phyloP scores from a whole-genome alignment of 106 monocot genomes.

The Dioscorea alata region DNA sequence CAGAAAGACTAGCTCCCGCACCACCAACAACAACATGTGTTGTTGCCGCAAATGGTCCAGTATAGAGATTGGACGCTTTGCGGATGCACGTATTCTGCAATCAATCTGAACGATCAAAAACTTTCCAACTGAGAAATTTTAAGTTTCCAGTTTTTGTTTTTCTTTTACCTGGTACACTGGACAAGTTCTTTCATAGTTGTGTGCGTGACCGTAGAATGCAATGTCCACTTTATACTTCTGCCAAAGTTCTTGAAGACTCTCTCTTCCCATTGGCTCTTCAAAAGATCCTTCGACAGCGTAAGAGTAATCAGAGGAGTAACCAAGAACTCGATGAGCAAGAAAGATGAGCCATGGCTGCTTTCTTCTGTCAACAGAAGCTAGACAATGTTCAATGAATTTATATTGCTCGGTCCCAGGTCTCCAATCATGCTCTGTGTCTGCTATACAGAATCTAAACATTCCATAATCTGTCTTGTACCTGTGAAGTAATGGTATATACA shows the following conservation, averaged over 20 bases:
- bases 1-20: constrained; percentile 61
- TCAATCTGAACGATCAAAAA: neutral
- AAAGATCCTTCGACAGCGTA: constrained; percentile 65
- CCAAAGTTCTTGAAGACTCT: constrained; percentile 83
- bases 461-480: constrained; percentile 93
- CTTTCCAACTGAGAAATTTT: no score
- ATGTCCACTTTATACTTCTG: constrained; percentile 91
- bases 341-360: constrained; percentile 98
- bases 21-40: constrained; percentile 92
- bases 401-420: constrained; percentile 83
- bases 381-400: constrained; percentile 74
- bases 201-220: constrained; percentile 83
- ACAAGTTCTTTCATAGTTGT: constrained; percentile 94
- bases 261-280: constrained; percentile 94
- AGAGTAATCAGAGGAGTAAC: constrained; percentile 59
- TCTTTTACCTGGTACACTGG: constrained; percentile 75
- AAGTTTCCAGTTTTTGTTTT: no score
- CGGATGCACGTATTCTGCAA: constrained; percentile 41
- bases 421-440: constrained; percentile 91
- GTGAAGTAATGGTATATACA: neutral
- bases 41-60: constrained; percentile 59
- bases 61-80: constrained; percentile 51
- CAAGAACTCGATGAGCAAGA: constrained; percentile 69
- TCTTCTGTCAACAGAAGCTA: constrained; percentile 71
- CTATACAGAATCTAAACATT: constrained; percentile 91